Evolutionary conservation across 179 eudicot species (phyloP).

Genomic region (Gypsophila paniculata): DNA sequence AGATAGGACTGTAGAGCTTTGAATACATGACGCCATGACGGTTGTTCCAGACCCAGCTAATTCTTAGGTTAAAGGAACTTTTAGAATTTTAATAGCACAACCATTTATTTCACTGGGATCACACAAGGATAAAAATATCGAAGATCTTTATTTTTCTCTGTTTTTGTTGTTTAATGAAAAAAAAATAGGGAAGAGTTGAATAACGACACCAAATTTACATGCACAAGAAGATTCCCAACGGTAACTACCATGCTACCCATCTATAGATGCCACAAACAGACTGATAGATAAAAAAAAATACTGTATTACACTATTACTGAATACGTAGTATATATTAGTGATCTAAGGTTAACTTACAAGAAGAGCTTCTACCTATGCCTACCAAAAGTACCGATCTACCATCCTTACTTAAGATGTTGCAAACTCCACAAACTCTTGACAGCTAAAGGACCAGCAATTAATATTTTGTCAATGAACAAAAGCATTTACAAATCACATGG

Average conservation of each 20-base stretch:
- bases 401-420: too few relatives aligned
- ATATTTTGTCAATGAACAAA: too few relatives aligned
- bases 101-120: background rate
- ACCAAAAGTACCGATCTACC: too few relatives aligned
- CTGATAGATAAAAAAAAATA: too few relatives aligned
- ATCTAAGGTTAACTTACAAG: too few relatives aligned
- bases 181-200: background rate
- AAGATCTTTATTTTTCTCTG: background rate
- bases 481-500: too few relatives aligned
- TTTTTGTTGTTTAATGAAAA: background rate
- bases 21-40: constrained; percentile 16
- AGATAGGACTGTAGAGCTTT: constrained; percentile 19
- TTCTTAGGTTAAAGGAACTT: background rate
- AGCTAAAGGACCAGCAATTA: too few relatives aligned
- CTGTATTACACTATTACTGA: too few relatives aligned
- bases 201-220: background rate
- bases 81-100: background rate
- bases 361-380: too few relatives aligned
- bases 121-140: background rate
- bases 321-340: too few relatives aligned
- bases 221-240: background rate
- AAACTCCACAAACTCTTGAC: too few relatives aligned
- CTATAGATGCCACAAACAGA: background rate
- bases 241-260: background rate
- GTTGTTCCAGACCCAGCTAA: constrained; percentile 6